Evolutionary conservation across 192 early-diverging fungal genomes (phyloP).

Genomic region (Cetraspora pellucida): DNA sequence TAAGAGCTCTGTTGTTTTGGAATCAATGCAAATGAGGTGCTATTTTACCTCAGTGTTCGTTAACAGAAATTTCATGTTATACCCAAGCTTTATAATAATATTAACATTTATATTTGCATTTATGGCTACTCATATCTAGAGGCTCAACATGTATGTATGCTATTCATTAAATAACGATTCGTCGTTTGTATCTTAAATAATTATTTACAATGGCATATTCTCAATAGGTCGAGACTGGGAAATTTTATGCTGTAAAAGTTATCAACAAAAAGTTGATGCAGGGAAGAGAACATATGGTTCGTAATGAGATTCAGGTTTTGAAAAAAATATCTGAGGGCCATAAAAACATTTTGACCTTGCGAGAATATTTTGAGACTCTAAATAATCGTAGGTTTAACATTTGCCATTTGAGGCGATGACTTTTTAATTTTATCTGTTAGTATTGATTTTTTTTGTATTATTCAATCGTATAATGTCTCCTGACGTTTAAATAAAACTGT

Average conservation of each 20-base stretch:
- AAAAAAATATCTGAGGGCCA: conserved; percentile 68
- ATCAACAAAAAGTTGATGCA: conserved; percentile 77
- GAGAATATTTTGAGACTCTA: conserved; percentile 81
- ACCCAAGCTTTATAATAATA: not conserved
- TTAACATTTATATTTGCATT: not conserved
- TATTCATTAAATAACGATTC: not conserved
- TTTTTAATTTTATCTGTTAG: not conserved
- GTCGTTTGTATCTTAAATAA: not conserved
- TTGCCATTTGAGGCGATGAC: not conserved
- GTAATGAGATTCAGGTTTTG: conserved; percentile 76
- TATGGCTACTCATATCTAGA: not conserved
- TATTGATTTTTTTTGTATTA: not conserved
- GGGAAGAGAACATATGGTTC: conserved; percentile 67
- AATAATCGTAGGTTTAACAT: conserved; percentile 58
- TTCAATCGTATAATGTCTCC: conserved; percentile 8
- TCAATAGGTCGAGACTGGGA: conserved; percentile 63
- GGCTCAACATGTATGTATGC: conserved; percentile 28
- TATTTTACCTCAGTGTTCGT: conserved; percentile 19
- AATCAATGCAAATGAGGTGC: not conserved
- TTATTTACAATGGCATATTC: not conserved
- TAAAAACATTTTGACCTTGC: conserved; percentile 70
- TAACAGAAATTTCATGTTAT: not conserved
- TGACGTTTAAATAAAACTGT: not conserved
- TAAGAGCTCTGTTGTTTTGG: not conserved
- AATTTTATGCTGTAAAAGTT: conserved; percentile 78